Percentiles rank a stretch among this genome's conserved stretches.
These are phyloP conservation scores for Saitozyma sp. DNA, from an alignment of 768 basidiomycete species.

Conservation along the genomic window DNA sequence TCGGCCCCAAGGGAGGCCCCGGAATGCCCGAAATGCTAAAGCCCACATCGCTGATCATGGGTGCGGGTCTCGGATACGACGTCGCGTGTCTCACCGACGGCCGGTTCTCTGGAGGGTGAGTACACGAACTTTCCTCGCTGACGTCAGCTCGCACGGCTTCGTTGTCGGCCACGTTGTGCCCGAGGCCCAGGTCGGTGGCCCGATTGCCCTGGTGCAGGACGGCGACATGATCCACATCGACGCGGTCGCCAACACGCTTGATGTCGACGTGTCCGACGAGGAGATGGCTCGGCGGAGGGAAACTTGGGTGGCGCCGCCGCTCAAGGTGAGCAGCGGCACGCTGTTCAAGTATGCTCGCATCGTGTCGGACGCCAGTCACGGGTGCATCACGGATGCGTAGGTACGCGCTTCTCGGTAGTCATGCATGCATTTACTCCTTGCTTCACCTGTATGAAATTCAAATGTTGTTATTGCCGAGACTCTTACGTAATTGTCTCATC, in stretches of 20 bases:
- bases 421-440: conserved; percentile 6
- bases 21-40: conserved; percentile 99
- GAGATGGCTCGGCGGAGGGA: conserved; percentile 73
- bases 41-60: conserved; percentile 97
- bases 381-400: conserved; percentile 59
- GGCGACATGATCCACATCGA: conserved; percentile 62
- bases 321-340: conserved; percentile 59
- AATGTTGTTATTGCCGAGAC: no score
- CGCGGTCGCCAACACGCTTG: conserved; percentile 46
- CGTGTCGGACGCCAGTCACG: conserved; percentile 86
- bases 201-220: conserved; percentile 84
- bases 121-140: conserved; percentile 26
- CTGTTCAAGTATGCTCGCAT: conserved; percentile 77
- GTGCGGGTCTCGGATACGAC: conserved; percentile 90
- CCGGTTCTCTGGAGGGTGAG: conserved; percentile 94
- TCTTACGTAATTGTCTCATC: no score
- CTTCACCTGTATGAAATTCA: no score
- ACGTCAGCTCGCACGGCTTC: conserved; percentile 84
- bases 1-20: conserved; percentile 95
- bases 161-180: conserved; percentile 90
- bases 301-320: conserved; percentile 78
- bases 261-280: conserved; percentile 66
- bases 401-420: conserved; percentile 15
- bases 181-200: conserved; percentile 90
- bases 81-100: conserved; percentile 98